A percentile compares a stretch with the other conserved stretches of the same genome.
Conservation (phyloP, 2,329 filamentous ascomycete genomes). For the Ophiostoma fasciatum region DNA sequence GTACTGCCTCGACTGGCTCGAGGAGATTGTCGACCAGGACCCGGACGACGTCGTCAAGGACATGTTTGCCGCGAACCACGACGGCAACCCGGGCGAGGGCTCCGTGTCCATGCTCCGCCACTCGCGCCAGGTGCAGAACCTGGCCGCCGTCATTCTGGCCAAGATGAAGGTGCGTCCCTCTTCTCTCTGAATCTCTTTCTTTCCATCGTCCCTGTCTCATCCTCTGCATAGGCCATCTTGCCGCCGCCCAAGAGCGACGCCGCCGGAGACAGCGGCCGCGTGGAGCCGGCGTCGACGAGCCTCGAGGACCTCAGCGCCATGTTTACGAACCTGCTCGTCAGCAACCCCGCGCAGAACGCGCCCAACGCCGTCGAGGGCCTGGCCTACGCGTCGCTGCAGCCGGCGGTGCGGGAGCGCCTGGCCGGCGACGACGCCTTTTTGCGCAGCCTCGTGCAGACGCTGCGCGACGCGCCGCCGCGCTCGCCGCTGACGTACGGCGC, state of each 20-base stretch:
- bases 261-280: constrained; percentile 17
- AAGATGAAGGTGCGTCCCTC: constrained; percentile 58
- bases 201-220: too few species aligned
- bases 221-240: too few species aligned
- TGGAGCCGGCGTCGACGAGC: constrained; percentile 40
- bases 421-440: constrained; percentile 54
- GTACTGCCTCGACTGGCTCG: constrained; percentile 76
- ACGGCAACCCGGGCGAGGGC: constrained; percentile 42
- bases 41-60: constrained; percentile 38
- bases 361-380: constrained; percentile 76
- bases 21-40: constrained; percentile 64
- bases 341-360: constrained; percentile 35
- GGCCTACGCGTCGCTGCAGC: constrained; percentile 78
- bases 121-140: constrained; percentile 44
- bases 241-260: too few species aligned
- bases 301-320: constrained; percentile 51
- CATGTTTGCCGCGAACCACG: constrained; percentile 35
- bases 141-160: constrained; percentile 61
- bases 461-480: constrained; percentile 43
- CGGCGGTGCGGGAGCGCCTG: constrained; percentile 71
- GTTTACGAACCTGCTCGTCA: constrained; percentile 52
- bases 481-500: constrained; percentile 70
- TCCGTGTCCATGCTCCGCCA: constrained; percentile 47
- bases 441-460: constrained; percentile 49
- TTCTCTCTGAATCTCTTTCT: too few species aligned